phyloP scores from a whole-genome alignment of 2,329 filamentous ascomycete species.

The Aureobasidium lini region DNA sequence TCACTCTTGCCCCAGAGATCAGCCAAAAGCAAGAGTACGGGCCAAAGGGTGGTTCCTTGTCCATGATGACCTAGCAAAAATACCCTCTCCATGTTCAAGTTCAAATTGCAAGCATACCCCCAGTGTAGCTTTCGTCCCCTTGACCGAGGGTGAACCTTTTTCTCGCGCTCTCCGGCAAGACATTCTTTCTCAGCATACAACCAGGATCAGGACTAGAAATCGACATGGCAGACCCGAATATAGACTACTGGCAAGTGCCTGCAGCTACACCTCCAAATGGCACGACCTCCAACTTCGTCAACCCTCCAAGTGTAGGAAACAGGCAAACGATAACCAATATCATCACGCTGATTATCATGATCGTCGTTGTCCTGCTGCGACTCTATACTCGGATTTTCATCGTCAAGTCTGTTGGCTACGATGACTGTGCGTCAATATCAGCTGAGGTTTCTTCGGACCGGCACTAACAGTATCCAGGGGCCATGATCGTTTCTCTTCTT shows the following conservation, averaged over 20 bases:
- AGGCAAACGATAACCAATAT: constrained; percentile 7
- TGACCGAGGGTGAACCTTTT: not conserved
- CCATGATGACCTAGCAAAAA: not conserved
- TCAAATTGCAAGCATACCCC: not conserved
- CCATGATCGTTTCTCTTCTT: constrained; percentile 1
- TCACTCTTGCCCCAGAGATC: not conserved
- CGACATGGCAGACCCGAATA: not conserved
- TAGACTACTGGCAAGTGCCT: constrained; percentile 8
- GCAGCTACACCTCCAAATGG: constrained; percentile 2
- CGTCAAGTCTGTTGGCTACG: constrained; percentile 10
- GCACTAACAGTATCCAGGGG: not conserved
- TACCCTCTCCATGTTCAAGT: not conserved
- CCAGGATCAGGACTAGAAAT: not conserved
- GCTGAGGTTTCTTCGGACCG: not conserved
- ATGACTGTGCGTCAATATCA: constrained; percentile 3
- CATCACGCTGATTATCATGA: not conserved
- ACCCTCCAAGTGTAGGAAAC: constrained; percentile 1
- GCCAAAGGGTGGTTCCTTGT: not conserved
- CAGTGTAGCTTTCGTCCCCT: not conserved
- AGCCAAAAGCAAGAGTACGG: constrained; percentile 1
- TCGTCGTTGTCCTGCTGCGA: constrained; percentile 4
- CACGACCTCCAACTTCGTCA: constrained; percentile 3
- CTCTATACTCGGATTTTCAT: constrained; percentile 12
- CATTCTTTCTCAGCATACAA: not conserved
- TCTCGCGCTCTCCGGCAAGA: not conserved